Percentiles rank a stretch among this genome's conserved stretches.
Conservation (phyloP, 1,284 basidiomycete genomes). For the Apiotrichum siamense region DNA sequence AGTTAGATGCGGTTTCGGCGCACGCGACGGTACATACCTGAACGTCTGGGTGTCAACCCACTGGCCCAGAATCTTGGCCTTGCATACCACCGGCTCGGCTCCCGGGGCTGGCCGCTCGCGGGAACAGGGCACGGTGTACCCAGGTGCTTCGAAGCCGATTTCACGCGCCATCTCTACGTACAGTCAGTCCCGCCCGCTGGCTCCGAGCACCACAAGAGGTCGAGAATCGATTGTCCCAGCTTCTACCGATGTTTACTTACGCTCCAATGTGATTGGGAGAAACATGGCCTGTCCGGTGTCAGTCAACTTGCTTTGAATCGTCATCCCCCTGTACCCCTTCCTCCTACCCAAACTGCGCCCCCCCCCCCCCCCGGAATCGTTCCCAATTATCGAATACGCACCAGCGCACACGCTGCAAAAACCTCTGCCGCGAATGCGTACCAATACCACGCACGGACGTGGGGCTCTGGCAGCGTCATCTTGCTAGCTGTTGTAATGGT, state of each 20-base stretch:
- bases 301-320: neutral
- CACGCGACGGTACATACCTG: conserved; percentile 54
- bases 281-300: conserved; percentile 41
- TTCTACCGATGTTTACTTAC: conserved; percentile 15
- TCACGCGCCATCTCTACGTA: conserved; percentile 46
- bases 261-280: conserved; percentile 44
- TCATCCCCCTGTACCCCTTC: neutral
- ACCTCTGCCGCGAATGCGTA: conserved; percentile 46
- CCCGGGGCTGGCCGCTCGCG: conserved; percentile 4
- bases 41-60: conserved; percentile 86
- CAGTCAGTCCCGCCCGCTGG: too few species aligned
- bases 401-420: conserved; percentile 39
- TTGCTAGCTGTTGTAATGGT: neutral
- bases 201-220: too few species aligned
- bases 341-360: too few species aligned
- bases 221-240: neutral
- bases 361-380: too few species aligned
- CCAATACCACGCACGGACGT: conserved; percentile 41
- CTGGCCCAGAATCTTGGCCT: conserved; percentile 48
- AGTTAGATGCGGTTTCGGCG: neutral
- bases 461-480: conserved; percentile 11
- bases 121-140: conserved; percentile 27
- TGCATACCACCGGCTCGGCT: conserved; percentile 26
- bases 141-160: conserved; percentile 37
- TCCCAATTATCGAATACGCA: conserved; percentile 9